A percentile compares a stretch with the other conserved stretches of the same genome.
Conservation (phyloP, 2,329 filamentous ascomycete species). For the Botrytis aclada region DNA sequence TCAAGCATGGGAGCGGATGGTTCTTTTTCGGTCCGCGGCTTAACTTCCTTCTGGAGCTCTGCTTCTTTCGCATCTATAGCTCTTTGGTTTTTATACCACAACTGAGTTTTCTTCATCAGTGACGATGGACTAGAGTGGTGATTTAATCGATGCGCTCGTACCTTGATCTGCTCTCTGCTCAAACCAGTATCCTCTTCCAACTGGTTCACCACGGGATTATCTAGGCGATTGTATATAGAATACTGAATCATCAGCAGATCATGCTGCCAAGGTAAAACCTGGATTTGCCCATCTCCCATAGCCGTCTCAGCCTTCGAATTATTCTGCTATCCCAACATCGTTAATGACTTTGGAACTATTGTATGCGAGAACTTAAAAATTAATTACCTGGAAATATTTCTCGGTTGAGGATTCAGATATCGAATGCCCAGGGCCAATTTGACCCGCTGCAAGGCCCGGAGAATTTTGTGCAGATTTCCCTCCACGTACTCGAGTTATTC, state of each 20-base stretch:
- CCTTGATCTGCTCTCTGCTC: slow-evolving; percentile 6
- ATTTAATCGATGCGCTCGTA: background rate
- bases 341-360: background rate
- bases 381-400: background rate
- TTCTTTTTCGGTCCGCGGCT: background rate
- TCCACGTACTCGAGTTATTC: background rate
- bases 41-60: background rate
- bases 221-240: background rate
- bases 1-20: background rate
- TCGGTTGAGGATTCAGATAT: background rate
- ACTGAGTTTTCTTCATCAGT: background rate
- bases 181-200: background rate
- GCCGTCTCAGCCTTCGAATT: background rate
- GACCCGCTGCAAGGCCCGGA: too few species aligned
- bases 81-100: background rate
- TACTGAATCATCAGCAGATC: background rate
- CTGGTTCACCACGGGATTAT: background rate
- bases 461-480: background rate
- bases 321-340: background rate
- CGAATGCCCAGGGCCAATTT: background rate
- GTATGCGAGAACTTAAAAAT: background rate
- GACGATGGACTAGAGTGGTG: background rate
- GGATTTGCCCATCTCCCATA: background rate
- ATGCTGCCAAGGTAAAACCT: background rate
- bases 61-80: background rate